Conservation (phyloP, 495 filamentous ascomycete genomes). For the Chaetomium cochliodes region DNA sequence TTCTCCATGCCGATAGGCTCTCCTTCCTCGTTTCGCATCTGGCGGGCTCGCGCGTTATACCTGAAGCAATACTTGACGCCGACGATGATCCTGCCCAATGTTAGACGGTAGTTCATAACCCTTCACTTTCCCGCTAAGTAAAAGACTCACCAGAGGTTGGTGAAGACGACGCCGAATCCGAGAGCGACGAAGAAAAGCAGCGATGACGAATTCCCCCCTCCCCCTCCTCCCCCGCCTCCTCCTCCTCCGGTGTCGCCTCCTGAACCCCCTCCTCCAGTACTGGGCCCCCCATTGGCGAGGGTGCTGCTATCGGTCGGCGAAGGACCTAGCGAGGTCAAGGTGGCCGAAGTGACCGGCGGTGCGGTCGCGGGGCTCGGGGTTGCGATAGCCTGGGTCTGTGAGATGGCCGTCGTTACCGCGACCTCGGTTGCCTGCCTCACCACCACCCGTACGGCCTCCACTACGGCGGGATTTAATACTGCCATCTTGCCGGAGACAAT, state of each 20-base stretch:
- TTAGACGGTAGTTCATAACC: slow-evolving; percentile 31
- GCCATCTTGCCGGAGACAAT: slow-evolving; percentile 32
- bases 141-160: slow-evolving; percentile 83
- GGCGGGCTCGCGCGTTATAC: slow-evolving; percentile 92
- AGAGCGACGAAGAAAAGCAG: slow-evolving; percentile 95
- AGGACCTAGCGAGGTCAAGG: background rate
- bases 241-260: slow-evolving; percentile 24
- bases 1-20: slow-evolving; percentile 81
- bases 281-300: slow-evolving; percentile 19
- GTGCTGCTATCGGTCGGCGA: slow-evolving; percentile 16
- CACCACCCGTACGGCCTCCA: slow-evolving; percentile 32
- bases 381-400: background rate
- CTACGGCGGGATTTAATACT: slow-evolving; percentile 30
- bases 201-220: slow-evolving; percentile 69
- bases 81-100: slow-evolving; percentile 85
- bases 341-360: background rate
- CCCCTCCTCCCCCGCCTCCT: slow-evolving; percentile 31
- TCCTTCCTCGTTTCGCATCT: slow-evolving; percentile 74
- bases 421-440: slow-evolving; percentile 29
- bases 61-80: slow-evolving; percentile 99
- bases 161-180: slow-evolving; percentile 98
- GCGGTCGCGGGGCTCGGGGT: background rate
- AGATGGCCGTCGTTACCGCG: background rate
- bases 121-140: background rate
- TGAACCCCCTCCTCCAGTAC: slow-evolving; percentile 12